Evolutionary conservation across 805 yeast species (phyloP).

Genomic region (Starmerella etchellsii): DNA sequence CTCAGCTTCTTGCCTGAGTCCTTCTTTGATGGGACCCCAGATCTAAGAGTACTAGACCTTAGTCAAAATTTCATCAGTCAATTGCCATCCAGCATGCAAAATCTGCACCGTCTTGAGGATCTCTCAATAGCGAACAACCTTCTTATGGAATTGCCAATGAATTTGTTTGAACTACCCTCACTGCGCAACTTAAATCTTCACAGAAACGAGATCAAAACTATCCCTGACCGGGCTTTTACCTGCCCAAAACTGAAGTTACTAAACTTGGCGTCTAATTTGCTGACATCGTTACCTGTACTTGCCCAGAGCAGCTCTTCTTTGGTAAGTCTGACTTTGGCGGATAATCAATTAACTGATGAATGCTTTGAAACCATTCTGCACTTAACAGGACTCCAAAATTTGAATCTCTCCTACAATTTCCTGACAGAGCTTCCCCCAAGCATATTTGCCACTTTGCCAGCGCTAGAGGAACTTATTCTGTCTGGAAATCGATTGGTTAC

Average conservation of each 20-base stretch:
- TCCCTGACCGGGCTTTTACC: constrained; percentile 59
- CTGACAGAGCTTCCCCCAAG: constrained; percentile 70
- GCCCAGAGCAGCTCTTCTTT: constrained; percentile 2
- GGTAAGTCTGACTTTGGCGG: constrained; percentile 48
- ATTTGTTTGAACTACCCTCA: constrained; percentile 45
- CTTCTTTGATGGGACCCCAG: constrained; percentile 47
- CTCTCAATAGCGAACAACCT: constrained; percentile 66
- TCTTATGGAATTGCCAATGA: constrained; percentile 53
- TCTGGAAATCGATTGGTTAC: constrained; percentile 74
- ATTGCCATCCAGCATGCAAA: constrained; percentile 56
- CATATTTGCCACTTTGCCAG: constrained; percentile 43
- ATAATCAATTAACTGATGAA: constrained; percentile 70
- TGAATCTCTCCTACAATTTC: constrained; percentile 77
- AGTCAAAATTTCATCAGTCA: constrained; percentile 73
- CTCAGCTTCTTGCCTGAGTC: constrained; percentile 57
- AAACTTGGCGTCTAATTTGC: constrained; percentile 22
- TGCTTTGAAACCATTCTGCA: constrained; percentile 55
- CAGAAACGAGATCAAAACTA: constrained; percentile 60
- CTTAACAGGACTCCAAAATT: constrained; percentile 42
- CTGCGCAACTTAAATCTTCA: constrained; percentile 66
- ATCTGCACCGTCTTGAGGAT: constrained; percentile 44
- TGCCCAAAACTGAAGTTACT: constrained; percentile 27
- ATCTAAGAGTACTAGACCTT: constrained; percentile 57
- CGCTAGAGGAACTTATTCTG: constrained; percentile 52
- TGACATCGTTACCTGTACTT: constrained; percentile 14